These are phyloP conservation scores for Lithospermum erythrorhizon DNA, from an alignment of 257 asterid genomes.

Conservation along the genomic window DNA sequence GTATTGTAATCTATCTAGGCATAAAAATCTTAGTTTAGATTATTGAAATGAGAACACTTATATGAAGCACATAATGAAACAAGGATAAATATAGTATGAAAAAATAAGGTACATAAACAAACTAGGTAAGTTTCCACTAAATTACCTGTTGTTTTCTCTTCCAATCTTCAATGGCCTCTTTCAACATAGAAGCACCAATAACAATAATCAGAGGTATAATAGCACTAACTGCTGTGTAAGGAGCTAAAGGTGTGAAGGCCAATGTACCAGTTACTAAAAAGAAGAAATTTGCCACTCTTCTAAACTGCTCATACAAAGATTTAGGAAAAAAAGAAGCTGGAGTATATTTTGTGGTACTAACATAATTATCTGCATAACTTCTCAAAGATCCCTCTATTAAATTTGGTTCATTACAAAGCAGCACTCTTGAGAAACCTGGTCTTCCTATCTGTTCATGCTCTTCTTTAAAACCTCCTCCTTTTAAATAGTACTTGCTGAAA, in stretches of 20 bases:
- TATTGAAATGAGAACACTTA: neutral
- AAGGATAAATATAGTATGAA: neutral
- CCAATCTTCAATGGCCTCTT: conserved; percentile 86
- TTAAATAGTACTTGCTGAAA: conserved; percentile 69
- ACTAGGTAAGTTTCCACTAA: neutral
- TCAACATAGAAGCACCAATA: conserved; percentile 69
- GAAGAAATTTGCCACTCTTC: conserved; percentile 87
- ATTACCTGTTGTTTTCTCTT: conserved; percentile 62
- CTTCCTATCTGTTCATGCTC: conserved; percentile 77
- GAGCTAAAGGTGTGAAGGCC: conserved; percentile 67
- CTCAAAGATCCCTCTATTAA: conserved; percentile 27
- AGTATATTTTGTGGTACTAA: conserved; percentile 65
- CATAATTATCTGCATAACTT: conserved; percentile 57
- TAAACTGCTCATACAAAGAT: conserved; percentile 83
- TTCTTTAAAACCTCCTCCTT: conserved; percentile 27
- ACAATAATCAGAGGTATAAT: conserved; percentile 56
- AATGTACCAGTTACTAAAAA: conserved; percentile 63
- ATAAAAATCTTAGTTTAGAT: neutral
- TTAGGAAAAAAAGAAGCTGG: conserved; percentile 78
- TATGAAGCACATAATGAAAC: neutral
- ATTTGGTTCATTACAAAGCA: conserved; percentile 60
- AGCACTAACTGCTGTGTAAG: conserved; percentile 63
- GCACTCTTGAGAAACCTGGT: conserved; percentile 85
- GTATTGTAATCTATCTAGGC: neutral
- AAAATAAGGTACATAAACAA: neutral